A percentile compares a stretch with the other conserved stretches of the same genome.
These are phyloP conservation scores for Adansonia gregorii DNA, from an alignment of 441 rosid species.

Conservation along the genomic window DNA sequence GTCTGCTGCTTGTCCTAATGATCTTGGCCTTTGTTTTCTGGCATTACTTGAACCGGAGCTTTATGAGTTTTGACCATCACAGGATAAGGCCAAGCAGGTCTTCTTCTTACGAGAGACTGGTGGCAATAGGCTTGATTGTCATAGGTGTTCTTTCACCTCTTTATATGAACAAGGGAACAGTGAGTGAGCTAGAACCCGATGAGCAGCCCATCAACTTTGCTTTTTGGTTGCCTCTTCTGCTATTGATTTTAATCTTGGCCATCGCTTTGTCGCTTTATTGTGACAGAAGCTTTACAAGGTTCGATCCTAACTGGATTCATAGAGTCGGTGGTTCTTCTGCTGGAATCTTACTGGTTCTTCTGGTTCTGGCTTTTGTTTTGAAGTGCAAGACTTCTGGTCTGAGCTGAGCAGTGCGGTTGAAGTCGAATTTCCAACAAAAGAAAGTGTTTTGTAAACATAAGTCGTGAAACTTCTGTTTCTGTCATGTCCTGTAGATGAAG, in stretches of 20 bases:
- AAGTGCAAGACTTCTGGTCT: constrained; percentile 69
- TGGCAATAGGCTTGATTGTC: constrained; percentile 57
- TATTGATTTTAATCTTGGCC: constrained; percentile 59
- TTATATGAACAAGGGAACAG: constrained; percentile 52
- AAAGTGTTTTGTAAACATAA: neutral
- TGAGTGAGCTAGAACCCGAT: constrained; percentile 49
- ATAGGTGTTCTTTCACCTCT: constrained; percentile 81
- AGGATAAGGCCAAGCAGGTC: constrained; percentile 58
- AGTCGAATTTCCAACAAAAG: constrained; percentile 22
- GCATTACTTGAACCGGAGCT: constrained; percentile 53
- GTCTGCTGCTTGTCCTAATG: constrained; percentile 56
- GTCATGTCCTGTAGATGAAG: neutral
- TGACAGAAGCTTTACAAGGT: constrained; percentile 62
- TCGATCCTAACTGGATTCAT: constrained; percentile 86
- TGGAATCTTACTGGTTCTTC: constrained; percentile 63
- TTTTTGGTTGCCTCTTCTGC: constrained; percentile 57
- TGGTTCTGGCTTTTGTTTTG: constrained; percentile 68
- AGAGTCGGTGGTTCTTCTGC: constrained; percentile 85
- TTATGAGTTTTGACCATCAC: constrained; percentile 67
- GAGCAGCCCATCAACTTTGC: constrained; percentile 47
- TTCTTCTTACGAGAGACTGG: constrained; percentile 56
- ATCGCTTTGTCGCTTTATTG: constrained; percentile 51
- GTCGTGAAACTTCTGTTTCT: neutral
- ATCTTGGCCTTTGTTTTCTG: constrained; percentile 58
- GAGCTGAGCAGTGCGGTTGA: constrained; percentile 57